Evolutionary conservation across 306 rosid species (phyloP).

Genomic region (Potentilla sterilis): DNA sequence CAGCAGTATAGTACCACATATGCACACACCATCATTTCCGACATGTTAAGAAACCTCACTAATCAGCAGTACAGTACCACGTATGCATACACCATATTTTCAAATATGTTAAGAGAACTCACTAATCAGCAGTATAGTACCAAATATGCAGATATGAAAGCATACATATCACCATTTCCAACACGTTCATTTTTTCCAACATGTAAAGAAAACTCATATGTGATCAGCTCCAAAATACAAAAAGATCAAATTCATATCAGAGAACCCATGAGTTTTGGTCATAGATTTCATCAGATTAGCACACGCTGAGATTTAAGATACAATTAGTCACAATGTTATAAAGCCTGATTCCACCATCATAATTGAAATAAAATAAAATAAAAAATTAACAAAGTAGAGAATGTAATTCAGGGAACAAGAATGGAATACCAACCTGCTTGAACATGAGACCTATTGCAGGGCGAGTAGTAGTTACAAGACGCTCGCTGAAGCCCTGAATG

Average conservation of each 20-base stretch:
- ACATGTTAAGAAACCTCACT: background rate
- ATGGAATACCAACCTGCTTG: conserved; percentile 64
- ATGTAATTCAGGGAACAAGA: background rate
- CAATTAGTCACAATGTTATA: background rate
- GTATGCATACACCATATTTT: no score
- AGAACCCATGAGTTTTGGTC: background rate
- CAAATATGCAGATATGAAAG: no score
- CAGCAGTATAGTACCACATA: background rate
- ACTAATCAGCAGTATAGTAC: no score
- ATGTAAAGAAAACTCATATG: background rate
- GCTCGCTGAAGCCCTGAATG: conserved; percentile 92
- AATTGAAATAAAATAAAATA: background rate
- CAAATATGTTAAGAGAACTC: no score
- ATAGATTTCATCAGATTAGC: conserved; percentile 4
- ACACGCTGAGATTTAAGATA: background rate
- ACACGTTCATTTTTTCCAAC: no score
- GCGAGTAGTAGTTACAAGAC: conserved; percentile 91
- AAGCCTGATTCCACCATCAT: background rate
- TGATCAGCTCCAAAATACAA: background rate
- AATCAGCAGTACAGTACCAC: no score
- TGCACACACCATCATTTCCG: background rate
- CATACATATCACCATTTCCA: no score
- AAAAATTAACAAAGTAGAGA: background rate
- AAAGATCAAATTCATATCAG: background rate
- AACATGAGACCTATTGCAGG: conserved; percentile 96